Conservation (phyloP, 148 eudicot genomes). For the Dysphania ambrosioides region DNA sequence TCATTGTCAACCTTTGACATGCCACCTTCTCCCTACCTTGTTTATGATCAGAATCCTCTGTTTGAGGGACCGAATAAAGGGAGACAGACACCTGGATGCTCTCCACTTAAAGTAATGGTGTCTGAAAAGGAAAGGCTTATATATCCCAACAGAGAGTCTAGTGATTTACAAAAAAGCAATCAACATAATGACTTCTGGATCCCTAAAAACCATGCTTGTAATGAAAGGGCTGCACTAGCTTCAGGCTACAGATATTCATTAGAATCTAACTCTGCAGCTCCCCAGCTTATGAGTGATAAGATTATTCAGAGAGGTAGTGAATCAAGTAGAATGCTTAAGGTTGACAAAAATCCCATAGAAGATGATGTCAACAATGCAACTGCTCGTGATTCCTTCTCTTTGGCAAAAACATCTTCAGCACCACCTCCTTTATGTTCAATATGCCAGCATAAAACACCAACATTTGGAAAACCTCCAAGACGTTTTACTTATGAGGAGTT, state of each 20-base stretch:
- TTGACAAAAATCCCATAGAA: conserved; percentile 21
- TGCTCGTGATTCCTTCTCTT: conserved; percentile 66
- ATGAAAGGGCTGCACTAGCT: conserved; percentile 25
- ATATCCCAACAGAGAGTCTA: conserved; percentile 27
- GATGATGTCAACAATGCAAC: conserved; percentile 31
- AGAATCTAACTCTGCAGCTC: conserved; percentile 22
- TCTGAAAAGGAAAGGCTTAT: conserved; percentile 29
- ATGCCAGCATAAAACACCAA: conserved; percentile 82
- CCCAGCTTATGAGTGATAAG: conserved; percentile 27
- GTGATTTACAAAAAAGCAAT: conserved; percentile 20
- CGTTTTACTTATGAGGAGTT: conserved; percentile 59
- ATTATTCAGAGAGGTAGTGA: conserved; percentile 29
- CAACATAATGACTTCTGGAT: conserved; percentile 30
- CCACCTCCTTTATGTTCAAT: conserved; percentile 85
- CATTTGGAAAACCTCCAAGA: conserved; percentile 74
- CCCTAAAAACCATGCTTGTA: conserved; percentile 37
- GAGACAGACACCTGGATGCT: conserved; percentile 28
- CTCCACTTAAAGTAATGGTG: conserved; percentile 23
- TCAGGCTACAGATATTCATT: conserved; percentile 24
- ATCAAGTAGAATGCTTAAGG: conserved; percentile 15
- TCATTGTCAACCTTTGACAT: conserved; percentile 49
- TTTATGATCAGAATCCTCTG: conserved; percentile 76
- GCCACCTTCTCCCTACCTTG: conserved; percentile 47
- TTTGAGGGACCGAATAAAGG: conserved; percentile 56
- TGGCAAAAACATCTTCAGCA: conserved; percentile 50